phyloP scores from a whole-genome alignment of 345 rosid genomes.

The Murraya koenigii region DNA sequence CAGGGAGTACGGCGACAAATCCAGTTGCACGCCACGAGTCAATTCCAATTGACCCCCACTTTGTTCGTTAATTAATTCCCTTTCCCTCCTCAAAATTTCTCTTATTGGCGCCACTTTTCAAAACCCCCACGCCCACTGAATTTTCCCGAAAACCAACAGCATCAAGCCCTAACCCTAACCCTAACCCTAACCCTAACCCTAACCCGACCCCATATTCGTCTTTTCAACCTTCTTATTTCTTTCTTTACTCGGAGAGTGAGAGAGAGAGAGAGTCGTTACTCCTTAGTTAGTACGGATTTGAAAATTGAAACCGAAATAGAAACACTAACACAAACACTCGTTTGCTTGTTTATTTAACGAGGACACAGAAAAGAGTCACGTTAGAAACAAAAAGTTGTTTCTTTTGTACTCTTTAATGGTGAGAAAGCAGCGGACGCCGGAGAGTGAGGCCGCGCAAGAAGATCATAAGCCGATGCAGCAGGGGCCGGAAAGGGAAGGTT shows the following conservation, averaged over 20 bases:
- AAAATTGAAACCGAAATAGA: background rate
- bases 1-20: too few relatives aligned
- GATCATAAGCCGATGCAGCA: background rate
- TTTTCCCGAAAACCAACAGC: background rate
- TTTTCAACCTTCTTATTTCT: too few relatives aligned
- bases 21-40: too few relatives aligned
- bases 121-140: background rate
- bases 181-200: background rate
- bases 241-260: too few relatives aligned
- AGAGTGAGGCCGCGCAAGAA: background rate
- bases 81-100: too few relatives aligned
- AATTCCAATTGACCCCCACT: too few relatives aligned
- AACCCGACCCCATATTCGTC: too few relatives aligned
- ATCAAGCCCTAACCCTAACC: background rate
- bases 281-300: background rate
- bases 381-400: too few relatives aligned
- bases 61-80: too few relatives aligned
- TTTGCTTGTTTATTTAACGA: background rate
- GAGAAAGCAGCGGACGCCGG: constrained; percentile 6
- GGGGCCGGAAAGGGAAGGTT: background rate
- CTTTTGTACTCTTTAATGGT: background rate
- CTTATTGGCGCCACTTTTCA: constrained; percentile 6
- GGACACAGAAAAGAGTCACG: background rate
- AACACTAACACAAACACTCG: background rate
- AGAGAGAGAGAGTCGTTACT: too few relatives aligned